Conservation (phyloP, 805 yeast species). For the Nakazawaea wickerhamii region DNA sequence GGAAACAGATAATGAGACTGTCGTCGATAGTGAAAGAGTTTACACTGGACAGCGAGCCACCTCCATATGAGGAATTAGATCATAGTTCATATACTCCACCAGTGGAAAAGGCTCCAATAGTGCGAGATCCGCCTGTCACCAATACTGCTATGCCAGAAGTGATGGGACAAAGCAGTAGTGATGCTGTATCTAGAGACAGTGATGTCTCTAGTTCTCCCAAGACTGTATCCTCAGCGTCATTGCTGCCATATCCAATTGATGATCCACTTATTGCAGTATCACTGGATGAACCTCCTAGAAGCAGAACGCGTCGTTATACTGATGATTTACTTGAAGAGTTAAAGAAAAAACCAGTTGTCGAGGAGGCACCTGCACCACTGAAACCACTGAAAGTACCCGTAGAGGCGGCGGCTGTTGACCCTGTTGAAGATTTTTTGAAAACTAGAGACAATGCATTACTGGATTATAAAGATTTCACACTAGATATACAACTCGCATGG, state of each 20-base stretch:
- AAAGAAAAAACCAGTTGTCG: neutral
- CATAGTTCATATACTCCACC: neutral
- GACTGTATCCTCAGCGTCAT: neutral
- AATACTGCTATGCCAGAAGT: too few relatives aligned
- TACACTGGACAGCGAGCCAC: constrained; percentile 3
- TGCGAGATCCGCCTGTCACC: too few relatives aligned
- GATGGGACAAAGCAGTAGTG: neutral
- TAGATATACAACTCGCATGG: constrained; percentile 55
- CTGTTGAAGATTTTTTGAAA: constrained; percentile 21
- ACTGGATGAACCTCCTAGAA: neutral
- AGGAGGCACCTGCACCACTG: too few relatives aligned
- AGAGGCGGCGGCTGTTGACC: constrained; percentile 5
- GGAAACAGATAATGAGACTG: constrained; percentile 7
- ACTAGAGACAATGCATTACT: constrained; percentile 28
- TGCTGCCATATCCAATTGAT: constrained; percentile 7
- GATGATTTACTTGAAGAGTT: constrained; percentile 9
- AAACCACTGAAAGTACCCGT: neutral
- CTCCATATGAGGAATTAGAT: constrained; percentile 9
- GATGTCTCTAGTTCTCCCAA: neutral
- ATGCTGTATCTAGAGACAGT: neutral
- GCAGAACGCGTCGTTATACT: constrained; percentile 6
- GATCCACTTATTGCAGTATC: neutral
- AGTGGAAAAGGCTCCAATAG: neutral
- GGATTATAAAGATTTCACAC: constrained; percentile 36
- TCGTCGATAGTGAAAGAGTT: constrained; percentile 2